phyloP scores from a whole-genome alignment of 2,329 filamentous ascomycete genomes.

The Diatrype stigma region DNA sequence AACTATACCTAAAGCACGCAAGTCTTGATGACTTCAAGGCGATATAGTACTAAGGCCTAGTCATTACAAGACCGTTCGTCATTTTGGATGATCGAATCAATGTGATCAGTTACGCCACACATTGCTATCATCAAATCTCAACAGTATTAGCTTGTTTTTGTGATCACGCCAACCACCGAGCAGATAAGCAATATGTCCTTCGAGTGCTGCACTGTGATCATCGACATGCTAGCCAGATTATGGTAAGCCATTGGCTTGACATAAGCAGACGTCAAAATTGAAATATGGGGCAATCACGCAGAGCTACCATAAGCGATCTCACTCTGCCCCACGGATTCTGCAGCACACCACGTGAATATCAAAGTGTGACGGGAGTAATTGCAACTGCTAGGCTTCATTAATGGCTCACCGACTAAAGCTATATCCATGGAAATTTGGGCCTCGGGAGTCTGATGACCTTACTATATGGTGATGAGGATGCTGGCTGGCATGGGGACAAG shows the following conservation, averaged over 20 bases:
- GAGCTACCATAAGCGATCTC: background rate
- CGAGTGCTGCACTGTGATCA: background rate
- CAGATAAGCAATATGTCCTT: too few relatives aligned
- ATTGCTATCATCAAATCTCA: background rate
- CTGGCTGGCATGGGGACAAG: background rate
- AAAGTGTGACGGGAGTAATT: background rate
- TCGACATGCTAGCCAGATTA: background rate
- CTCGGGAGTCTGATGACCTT: background rate
- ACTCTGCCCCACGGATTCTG: background rate
- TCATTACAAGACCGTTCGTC: background rate
- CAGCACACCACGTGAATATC: background rate
- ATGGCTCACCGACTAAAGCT: background rate
- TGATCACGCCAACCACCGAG: background rate
- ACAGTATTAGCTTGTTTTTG: background rate
- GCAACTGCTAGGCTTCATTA: too few relatives aligned
- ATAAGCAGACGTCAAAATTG: background rate
- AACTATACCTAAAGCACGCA: too few relatives aligned
- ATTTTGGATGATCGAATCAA: background rate
- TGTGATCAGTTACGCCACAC: background rate
- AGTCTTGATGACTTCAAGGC: too few relatives aligned
- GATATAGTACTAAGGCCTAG: too few relatives aligned
- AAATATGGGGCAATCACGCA: background rate
- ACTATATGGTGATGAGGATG: too few relatives aligned
- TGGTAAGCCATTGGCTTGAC: background rate
- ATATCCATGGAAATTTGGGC: background rate